phyloP scores from a whole-genome alignment of 2,329 filamentous ascomycete genomes.

The Nemania serpens region DNA sequence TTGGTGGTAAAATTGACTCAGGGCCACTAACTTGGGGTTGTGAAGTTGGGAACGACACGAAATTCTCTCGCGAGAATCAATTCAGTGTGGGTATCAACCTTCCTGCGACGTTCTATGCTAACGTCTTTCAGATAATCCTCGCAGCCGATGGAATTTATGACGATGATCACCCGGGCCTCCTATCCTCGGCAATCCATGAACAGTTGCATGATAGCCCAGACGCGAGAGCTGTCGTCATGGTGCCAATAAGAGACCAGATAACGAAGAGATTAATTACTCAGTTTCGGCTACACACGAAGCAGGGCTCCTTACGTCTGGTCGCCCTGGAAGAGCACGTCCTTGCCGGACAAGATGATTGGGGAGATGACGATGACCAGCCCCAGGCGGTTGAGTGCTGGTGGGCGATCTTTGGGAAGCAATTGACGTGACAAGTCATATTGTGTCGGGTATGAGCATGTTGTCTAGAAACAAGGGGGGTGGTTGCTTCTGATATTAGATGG shows the following conservation, averaged over 20 bases:
- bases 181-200: constrained; percentile 70
- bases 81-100: constrained; percentile 52
- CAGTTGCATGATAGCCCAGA: constrained; percentile 64
- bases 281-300: constrained; percentile 66
- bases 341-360: constrained; percentile 76
- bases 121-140: constrained; percentile 65
- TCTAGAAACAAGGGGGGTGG: background rate
- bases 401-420: constrained; percentile 58
- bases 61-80: constrained; percentile 52
- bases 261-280: constrained; percentile 63
- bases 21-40: constrained; percentile 77
- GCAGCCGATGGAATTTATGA: constrained; percentile 89
- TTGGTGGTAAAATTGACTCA: constrained; percentile 62
- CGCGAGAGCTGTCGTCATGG: constrained; percentile 76
- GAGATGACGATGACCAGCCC: constrained; percentile 58
- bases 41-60: constrained; percentile 47
- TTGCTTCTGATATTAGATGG: too few species aligned
- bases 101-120: constrained; percentile 7
- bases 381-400: constrained; percentile 68
- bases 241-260: constrained; percentile 76
- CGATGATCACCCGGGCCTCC: constrained; percentile 74
- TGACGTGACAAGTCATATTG: too few species aligned
- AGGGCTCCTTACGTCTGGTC: constrained; percentile 52
- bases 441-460: too few species aligned
- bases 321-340: constrained; percentile 65